Conservation (phyloP, 495 filamentous ascomycete genomes). For the Xylaria curta region DNA sequence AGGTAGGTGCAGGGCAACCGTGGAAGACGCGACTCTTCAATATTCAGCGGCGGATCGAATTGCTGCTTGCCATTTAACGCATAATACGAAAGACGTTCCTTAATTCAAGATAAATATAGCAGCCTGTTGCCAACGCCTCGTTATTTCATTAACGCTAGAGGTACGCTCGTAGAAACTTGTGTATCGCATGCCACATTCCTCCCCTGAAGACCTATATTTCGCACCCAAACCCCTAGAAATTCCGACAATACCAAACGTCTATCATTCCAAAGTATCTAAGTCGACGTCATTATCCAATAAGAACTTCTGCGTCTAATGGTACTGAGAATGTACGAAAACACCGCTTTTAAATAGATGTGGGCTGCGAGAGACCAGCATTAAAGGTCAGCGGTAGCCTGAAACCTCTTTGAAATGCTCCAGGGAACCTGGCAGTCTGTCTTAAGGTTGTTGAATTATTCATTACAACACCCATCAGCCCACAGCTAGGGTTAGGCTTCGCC, state of each 20-base stretch:
- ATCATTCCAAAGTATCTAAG: not conserved
- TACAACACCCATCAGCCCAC: slow-evolving; percentile 8
- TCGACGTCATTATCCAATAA: not conserved
- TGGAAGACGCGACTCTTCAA: slow-evolving; percentile 5
- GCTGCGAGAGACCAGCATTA: slow-evolving; percentile 4
- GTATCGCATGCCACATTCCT: not conserved
- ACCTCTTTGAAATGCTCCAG: slow-evolving; percentile 7
- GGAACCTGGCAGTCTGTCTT: not conserved
- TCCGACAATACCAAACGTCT: slow-evolving; percentile 17
- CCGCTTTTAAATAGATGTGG: slow-evolving; percentile 11
- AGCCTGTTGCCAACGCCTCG: slow-evolving; percentile 22
- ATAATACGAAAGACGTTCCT: not conserved
- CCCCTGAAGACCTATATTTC: not conserved
- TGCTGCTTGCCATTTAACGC: not conserved
- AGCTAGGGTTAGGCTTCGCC: slow-evolving; percentile 41
- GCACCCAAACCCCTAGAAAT: not conserved
- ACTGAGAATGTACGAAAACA: not conserved
- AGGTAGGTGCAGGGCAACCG: not conserved
- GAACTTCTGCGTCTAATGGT: not conserved
- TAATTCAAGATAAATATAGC: slow-evolving; percentile 1
- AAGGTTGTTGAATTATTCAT: not conserved
- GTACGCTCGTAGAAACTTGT: slow-evolving; percentile 12
- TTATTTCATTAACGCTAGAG: slow-evolving; percentile 26
- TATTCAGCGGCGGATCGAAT: not conserved
- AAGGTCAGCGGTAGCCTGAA: slow-evolving; percentile 3